A percentile compares a stretch with the other conserved stretches of the same genome.
Evolutionary conservation across 352 stramenopile species (phyloP).

Genomic region (Phytophthora crassamura): DNA sequence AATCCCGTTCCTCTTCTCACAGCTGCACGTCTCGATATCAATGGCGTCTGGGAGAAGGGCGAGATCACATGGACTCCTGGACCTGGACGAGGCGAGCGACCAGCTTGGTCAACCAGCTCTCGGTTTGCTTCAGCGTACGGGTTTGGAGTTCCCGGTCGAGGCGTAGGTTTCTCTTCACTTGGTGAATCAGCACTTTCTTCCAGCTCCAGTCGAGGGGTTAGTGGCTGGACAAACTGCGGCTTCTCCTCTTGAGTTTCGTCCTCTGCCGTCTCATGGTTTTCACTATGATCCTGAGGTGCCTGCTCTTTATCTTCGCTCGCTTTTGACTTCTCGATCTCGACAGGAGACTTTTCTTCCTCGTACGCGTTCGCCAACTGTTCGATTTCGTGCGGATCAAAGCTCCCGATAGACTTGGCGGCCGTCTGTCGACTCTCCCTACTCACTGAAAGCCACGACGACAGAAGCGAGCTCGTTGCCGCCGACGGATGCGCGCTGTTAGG

Average conservation of each 20-base stretch:
- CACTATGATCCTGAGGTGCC: background rate
- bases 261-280: constrained; percentile 2
- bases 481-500: background rate
- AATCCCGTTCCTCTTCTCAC: constrained; percentile 54
- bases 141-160: constrained; percentile 18
- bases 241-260: constrained; percentile 15
- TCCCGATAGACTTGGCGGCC: constrained; percentile 25
- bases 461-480: constrained; percentile 5
- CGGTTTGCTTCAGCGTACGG: constrained; percentile 9
- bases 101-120: constrained; percentile 23
- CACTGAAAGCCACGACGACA: constrained; percentile 23
- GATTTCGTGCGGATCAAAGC: constrained; percentile 58
- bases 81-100: constrained; percentile 54
- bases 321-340: constrained; percentile 1
- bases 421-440: constrained; percentile 17
- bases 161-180: constrained; percentile 13
- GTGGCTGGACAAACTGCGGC: constrained; percentile 4
- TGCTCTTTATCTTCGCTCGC: constrained; percentile 1
- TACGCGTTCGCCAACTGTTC: constrained; percentile 68
- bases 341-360: constrained; percentile 39
- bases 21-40: constrained; percentile 54
- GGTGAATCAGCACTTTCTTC: constrained; percentile 5
- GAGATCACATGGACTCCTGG: constrained; percentile 53
- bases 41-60: constrained; percentile 69
- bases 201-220: constrained; percentile 14